Conservation (phyloP, 345 rosid genomes). For the Passiflora organensis region DNA sequence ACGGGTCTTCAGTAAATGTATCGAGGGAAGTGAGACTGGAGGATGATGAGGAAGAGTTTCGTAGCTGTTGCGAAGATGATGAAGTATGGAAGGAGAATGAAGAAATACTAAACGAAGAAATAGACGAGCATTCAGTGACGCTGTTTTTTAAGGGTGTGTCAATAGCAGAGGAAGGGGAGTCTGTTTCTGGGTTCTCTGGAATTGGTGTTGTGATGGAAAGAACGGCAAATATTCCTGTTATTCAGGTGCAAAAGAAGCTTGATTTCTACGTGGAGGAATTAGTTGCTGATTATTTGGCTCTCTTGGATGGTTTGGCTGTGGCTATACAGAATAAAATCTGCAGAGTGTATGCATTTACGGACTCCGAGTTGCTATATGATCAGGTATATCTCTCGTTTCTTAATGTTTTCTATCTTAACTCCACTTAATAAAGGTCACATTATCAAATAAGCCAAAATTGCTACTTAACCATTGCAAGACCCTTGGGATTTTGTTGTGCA, state of each 20-base stretch:
- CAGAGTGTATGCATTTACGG: conserved; percentile 70
- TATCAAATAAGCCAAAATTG: neutral
- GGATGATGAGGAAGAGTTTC: conserved; percentile 85
- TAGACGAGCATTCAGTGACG: conserved; percentile 74
- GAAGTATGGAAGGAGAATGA: conserved; percentile 81
- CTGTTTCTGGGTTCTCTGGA: conserved; percentile 61
- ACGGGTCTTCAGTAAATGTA: conserved; percentile 30
- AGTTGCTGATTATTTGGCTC: conserved; percentile 79
- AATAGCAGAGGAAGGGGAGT: conserved; percentile 47
- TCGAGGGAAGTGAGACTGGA: conserved; percentile 43
- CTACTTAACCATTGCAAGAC: neutral
- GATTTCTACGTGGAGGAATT: conserved; percentile 72
- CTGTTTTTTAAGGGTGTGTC: conserved; percentile 85
- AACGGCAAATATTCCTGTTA: conserved; percentile 35
- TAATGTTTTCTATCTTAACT: neutral
- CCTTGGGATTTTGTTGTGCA: too few species aligned
- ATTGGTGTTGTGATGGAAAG: conserved; percentile 88
- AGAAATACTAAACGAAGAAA: conserved; percentile 39
- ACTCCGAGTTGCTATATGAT: conserved; percentile 53
- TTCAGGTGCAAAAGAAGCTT: conserved; percentile 90
- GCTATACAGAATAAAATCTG: conserved; percentile 53
- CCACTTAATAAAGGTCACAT: neutral
- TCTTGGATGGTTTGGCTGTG: conserved; percentile 77
- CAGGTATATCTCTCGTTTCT: conserved; percentile 45
- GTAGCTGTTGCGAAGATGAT: conserved; percentile 90